Evolutionary conservation across 1,139 yeast species (phyloP), one percentile per base, ranked within the genome.

Genomic region (Debaryomyces sp.): DNA sequence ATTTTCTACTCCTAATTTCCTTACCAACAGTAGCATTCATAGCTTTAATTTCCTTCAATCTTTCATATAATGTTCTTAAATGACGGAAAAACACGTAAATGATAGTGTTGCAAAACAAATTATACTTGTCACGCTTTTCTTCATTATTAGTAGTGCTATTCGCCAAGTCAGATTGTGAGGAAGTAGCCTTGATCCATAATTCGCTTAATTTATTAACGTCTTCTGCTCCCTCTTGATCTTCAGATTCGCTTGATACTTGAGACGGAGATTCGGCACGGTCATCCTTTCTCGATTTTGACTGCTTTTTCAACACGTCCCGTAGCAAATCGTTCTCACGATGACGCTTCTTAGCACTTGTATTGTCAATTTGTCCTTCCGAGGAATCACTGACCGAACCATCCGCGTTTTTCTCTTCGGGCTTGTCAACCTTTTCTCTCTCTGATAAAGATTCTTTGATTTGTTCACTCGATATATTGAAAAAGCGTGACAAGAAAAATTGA

Each of bases 81-180:
- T 88, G 87, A 58, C 99, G 88, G 81, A 91, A 83, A 62, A 94
- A 91, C 35, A 92, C 91, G 63, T 94, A 94, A 39, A 92, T 82
- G 48, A 94, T 84, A n/a, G 97, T 88, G 66, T 92, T 94, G 54
- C 91, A 88, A 73, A 94, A 94, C 63, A 92, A 68, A 66, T 91
- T 92, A 73, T 74, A 94, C 43, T 78, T 81, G 51, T 67, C 75
- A 47, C 77, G 71, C 50, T 60, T 70, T 45, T 61, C 71, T 18
- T 59, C 58, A 9, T 66, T 63, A 23, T 62, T 66, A 40, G 59
- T 61, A 12, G 33, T 34, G 17, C 26, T 27, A 71, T 59, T 48
- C 36, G 21, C 29, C 17, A 27, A 18, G 12, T 42, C 40, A 18
- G 65, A 66, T 44, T 68, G 67, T 34, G 73, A 64, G 44, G 72